Percentiles rank a stretch among this genome's conserved stretches.
phyloP scores from a whole-genome alignment of 495 filamentous ascomycete species.

The Xylaria flabelliformis region DNA sequence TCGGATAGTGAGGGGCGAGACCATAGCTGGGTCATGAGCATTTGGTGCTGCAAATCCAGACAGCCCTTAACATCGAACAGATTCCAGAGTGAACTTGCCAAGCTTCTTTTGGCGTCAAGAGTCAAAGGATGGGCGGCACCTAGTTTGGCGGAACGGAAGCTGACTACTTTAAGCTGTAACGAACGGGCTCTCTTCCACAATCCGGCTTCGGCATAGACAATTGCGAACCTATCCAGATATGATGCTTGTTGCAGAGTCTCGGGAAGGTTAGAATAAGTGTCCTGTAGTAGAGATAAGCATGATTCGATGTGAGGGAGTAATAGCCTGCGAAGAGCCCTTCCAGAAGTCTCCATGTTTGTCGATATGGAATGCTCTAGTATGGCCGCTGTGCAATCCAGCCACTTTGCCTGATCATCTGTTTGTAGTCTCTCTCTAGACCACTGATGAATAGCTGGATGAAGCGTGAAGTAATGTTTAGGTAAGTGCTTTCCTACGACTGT shows the following conservation, averaged over 20 bases:
- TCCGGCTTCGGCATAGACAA: slow-evolving; percentile 23
- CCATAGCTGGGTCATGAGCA: slow-evolving; percentile 19
- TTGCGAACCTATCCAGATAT: slow-evolving; percentile 10
- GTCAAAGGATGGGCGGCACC: slow-evolving; percentile 20
- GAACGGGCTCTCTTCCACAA: slow-evolving; percentile 20
- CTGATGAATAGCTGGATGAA: slow-evolving; percentile 46
- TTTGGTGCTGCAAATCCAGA: slow-evolving; percentile 7
- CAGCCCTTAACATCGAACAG: slow-evolving; percentile 15
- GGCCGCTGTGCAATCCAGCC: slow-evolving; percentile 17
- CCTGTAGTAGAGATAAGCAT: slow-evolving; percentile 30
- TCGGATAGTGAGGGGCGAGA: slow-evolving; percentile 21
- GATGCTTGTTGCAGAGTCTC: slow-evolving; percentile 14
- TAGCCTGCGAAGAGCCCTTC: slow-evolving; percentile 27
- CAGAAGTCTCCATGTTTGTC: slow-evolving; percentile 28
- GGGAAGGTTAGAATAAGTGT: slow-evolving; percentile 10
- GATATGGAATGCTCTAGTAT: slow-evolving; percentile 35
- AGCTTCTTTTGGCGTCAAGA: not conserved
- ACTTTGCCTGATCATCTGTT: slow-evolving; percentile 28
- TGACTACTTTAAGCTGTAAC: slow-evolving; percentile 11
- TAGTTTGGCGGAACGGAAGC: slow-evolving; percentile 12
- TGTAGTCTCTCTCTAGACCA: slow-evolving; percentile 42
- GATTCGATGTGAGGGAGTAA: slow-evolving; percentile 38
- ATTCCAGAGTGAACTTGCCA: slow-evolving; percentile 16
- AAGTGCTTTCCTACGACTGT: slow-evolving; percentile 36
- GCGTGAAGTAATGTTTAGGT: slow-evolving; percentile 32